Evolutionary conservation across 139 green algal species (phyloP).

Genomic region (Coelastrella sp.): DNA sequence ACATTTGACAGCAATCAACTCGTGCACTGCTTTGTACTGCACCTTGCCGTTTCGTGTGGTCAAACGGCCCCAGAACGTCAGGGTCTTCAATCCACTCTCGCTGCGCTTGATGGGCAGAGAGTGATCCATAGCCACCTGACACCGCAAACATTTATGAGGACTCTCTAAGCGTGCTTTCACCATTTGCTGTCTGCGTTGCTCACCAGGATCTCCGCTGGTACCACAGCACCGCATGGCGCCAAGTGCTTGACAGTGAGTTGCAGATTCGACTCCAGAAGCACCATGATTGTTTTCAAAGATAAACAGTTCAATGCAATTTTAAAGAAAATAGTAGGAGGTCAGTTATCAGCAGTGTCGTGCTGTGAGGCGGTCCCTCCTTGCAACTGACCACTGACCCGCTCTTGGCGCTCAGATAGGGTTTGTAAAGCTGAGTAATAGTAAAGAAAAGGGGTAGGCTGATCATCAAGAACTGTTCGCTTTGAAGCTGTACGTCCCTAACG

Average conservation of each 20-base stretch:
- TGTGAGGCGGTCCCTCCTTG: too few species aligned
- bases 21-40: too few species aligned
- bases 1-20: background rate
- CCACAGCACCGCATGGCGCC: conserved; percentile 65
- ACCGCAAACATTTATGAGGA: background rate
- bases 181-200: background rate
- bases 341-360: too few species aligned
- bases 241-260: conserved; percentile 75
- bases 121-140: conserved; percentile 72
- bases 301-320: too few species aligned
- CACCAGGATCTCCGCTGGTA: conserved; percentile 62
- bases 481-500: too few species aligned
- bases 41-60: conserved; percentile 75
- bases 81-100: conserved; percentile 66
- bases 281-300: too few species aligned
- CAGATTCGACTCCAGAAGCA: conserved; percentile 68
- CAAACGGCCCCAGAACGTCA: conserved; percentile 74
- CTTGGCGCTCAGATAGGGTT: too few species aligned
- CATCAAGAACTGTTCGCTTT: too few species aligned
- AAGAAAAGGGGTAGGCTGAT: too few species aligned
- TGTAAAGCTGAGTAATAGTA: too few species aligned
- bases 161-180: background rate
- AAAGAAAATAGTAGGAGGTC: too few species aligned
- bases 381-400: too few species aligned
- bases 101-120: conserved; percentile 76